phyloP scores from a whole-genome alignment of 179 eudicot species.

The Pouteria campechiana region DNA sequence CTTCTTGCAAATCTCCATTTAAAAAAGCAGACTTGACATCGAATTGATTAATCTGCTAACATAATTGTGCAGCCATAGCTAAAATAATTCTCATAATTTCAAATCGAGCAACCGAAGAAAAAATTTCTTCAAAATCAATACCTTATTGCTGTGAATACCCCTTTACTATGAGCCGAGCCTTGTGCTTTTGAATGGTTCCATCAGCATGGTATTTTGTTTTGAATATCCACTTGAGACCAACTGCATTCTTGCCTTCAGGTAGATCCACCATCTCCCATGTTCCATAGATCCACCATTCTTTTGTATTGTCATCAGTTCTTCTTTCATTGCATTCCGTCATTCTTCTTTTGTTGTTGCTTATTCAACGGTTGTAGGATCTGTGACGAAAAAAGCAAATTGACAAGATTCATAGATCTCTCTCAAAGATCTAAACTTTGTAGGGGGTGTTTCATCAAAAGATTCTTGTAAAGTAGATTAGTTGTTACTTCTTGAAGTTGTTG shows the following conservation, averaged over 20 bases:
- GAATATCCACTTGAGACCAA: conserved; percentile 8
- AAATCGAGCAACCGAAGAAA: conserved; percentile 1
- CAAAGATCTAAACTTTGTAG: background rate
- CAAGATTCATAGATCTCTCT: background rate
- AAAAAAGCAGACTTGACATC: conserved; percentile 12
- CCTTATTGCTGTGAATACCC: conserved; percentile 4
- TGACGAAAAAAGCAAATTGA: conserved; percentile 5
- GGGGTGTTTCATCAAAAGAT: conserved; percentile 1
- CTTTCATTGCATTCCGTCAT: conserved; percentile 2
- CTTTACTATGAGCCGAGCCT: conserved; percentile 3
- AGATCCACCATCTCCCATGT: conserved; percentile 3
- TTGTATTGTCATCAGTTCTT: background rate
- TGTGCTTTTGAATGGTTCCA: conserved; percentile 4
- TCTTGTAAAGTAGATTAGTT: background rate
- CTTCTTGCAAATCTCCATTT: conserved; percentile 6
- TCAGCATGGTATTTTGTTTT: conserved; percentile 3
- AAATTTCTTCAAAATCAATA: conserved; percentile 6
- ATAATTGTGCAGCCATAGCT: background rate
- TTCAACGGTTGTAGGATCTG: conserved; percentile 3
- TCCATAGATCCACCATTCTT: conserved; percentile 2
- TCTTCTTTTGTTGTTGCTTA: background rate
- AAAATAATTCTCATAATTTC: background rate
- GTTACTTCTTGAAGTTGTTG: background rate
- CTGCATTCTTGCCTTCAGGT: conserved; percentile 1
- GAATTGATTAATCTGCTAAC: background rate